Percentiles rank a stretch among this genome's conserved stretches.
These are phyloP conservation scores for Amauroascus niger DNA, from an alignment of 2,329 filamentous ascomycete species.

Conservation along the genomic window DNA sequence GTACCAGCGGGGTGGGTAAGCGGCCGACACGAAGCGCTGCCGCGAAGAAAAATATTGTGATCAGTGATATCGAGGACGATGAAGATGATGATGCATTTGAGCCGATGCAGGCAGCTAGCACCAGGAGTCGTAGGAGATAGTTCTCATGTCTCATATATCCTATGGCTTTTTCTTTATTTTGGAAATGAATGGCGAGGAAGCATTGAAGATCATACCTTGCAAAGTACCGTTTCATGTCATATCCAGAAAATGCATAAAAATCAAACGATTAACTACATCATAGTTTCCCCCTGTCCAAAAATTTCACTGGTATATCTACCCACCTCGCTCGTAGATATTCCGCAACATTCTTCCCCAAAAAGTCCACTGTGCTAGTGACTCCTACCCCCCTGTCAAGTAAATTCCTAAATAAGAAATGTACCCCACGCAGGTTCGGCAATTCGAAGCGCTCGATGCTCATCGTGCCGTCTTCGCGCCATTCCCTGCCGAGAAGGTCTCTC, in stretches of 20 bases:
- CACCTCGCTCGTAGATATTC: constrained; percentile 30
- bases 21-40: constrained; percentile 23
- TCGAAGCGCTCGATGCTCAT: constrained; percentile 39
- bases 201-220: too few relatives aligned
- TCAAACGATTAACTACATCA: constrained; percentile 11
- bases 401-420: constrained; percentile 35
- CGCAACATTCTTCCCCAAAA: constrained; percentile 34
- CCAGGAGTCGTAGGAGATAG: constrained; percentile 17
- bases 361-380: constrained; percentile 30
- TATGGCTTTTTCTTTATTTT: background rate
- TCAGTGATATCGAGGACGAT: constrained; percentile 35
- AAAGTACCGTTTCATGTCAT: background rate
- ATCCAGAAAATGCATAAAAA: background rate
- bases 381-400: constrained; percentile 31
- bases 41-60: constrained; percentile 27
- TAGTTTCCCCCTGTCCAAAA: constrained; percentile 24
- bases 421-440: constrained; percentile 34
- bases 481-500: constrained; percentile 20
- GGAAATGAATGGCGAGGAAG: too few relatives aligned
- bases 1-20: constrained; percentile 22
- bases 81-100: constrained; percentile 42
- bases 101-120: constrained; percentile 22
- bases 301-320: constrained; percentile 30
- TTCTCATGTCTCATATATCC: background rate
- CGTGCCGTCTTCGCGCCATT: constrained; percentile 17